These are phyloP conservation scores for Babesia divergens DNA, from an alignment of 169 alveolate species.

Conservation along the genomic window DNA sequence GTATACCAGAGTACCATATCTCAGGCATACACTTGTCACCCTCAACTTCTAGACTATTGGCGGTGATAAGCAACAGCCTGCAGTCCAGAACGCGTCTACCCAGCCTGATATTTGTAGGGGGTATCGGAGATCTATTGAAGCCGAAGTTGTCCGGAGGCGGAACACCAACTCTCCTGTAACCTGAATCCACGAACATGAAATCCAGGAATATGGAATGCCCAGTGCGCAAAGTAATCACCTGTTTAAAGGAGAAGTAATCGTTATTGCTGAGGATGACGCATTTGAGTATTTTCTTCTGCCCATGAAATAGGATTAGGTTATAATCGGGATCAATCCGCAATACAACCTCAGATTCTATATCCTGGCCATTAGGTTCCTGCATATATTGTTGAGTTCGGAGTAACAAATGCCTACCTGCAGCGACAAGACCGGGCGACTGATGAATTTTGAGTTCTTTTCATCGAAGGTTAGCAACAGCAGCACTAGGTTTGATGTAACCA, in stretches of 20 bases:
- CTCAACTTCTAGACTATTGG: slow-evolving; percentile 4
- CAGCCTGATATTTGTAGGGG: no score
- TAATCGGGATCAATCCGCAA: slow-evolving; percentile 45
- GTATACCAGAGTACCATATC: slow-evolving; percentile 51
- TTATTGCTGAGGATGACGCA: slow-evolving; percentile 42
- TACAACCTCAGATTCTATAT: slow-evolving; percentile 23
- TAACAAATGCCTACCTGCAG: slow-evolving; percentile 26
- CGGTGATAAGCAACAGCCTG: slow-evolving; percentile 10
- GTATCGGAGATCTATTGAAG: no score
- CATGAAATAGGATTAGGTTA: slow-evolving; percentile 45
- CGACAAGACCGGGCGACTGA: slow-evolving; percentile 15
- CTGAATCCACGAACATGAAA: slow-evolving; percentile 29
- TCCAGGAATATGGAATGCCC: slow-evolving; percentile 37
- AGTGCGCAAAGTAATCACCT: slow-evolving; percentile 56
- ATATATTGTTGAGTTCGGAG: background rate
- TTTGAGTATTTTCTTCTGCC: slow-evolving; percentile 38
- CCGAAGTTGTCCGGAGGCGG: background rate
- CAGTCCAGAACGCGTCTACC: slow-evolving; percentile 35
- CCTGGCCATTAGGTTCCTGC: slow-evolving; percentile 35
- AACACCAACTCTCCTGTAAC: background rate
- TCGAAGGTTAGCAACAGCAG: slow-evolving; percentile 47
- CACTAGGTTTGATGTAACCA: slow-evolving; percentile 21
- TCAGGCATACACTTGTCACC: background rate
- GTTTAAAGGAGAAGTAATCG: slow-evolving; percentile 43
- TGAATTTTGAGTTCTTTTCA: slow-evolving; percentile 19